Base-by-base conservation (phyloP, 768 basidiomycete genomes). In the Ramaria sp. region DNA sequence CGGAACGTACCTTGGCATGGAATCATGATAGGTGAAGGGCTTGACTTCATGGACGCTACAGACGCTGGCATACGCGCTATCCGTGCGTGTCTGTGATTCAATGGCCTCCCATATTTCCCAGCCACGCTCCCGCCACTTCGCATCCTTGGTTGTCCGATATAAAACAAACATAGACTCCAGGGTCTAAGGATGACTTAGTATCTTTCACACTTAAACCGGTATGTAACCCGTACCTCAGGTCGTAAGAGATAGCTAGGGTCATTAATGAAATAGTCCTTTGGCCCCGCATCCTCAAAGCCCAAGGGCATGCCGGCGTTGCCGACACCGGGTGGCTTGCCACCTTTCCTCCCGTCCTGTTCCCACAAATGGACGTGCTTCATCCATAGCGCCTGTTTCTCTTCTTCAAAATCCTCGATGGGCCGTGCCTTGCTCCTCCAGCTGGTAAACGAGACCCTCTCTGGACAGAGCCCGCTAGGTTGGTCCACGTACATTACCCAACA, bases 401-500 rank as follows among this genome's bases (percentile, higher is more conserved):
- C n/a, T 34, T 37, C 15, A 24, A n/a, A n/a, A n/a, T n/a, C n/a
- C 27, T 27, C 5, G 27, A 5, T 5, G 27, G n/a, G 27, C 27
- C 3, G 27, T 27, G 27, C 27, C 27, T 51, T 12, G 19, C n/a
- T 43, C 57, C n/a, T 12, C n/a, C 37, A 53, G 24, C 46, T 17
- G 37, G 48, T 37, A 38, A 62, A 60, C 2, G 31, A 12, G 1
- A 52, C 61, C 12, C 34, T 49, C 37, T 67, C 66, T 9, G 65
- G 60, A 17, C 62, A 64, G 10, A 67, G 51, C 3, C 66, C 66
- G 7, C 60, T 59, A 3, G 47, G 19, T 43, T 54, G 49, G 34
- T 67, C 66, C 10, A 57, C 66, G 47, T 64, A 66, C 59, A 61
- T 53, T 5, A 63, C 31, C 62, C 62, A 67, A 54, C 66, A 67